Evolutionary conservation across 768 basidiomycete genomes (phyloP), one percentile per base, ranked within the genome.

Genomic region (Coprinellus micaceus): DNA sequence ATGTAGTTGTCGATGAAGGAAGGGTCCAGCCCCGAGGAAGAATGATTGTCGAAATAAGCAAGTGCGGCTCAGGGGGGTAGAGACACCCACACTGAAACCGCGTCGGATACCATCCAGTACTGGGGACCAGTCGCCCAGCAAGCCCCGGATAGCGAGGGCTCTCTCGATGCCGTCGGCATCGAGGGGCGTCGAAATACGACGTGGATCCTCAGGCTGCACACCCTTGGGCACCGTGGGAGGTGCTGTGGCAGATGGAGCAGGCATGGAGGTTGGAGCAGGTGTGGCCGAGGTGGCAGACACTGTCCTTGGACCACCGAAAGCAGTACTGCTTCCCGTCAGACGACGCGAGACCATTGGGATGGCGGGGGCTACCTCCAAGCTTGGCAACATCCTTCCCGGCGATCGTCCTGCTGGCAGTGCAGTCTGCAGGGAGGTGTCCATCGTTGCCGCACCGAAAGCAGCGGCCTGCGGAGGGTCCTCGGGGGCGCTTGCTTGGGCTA

Each of bases 21-120:
- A 0, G 67, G 61, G 39, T 72, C 63, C n/a, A 70, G 52, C 1
- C 12, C 21, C 0, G 67, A 58, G 2, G 72, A 76, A 0, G 63
- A 19, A 53, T 76, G 75, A 59, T 76, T 77, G 26, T 63, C 58
- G 63, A 33, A 69, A 71, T 61, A 66, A 57, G 50, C 58, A 52
- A 2, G 72, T 64, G 17, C n/a, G 12, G 1, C 57, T n/a, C 7
- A 63, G 58, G 13, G 44, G n/a, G 0, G 36, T 50, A 1, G 28
- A 25, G 12, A 71, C 58, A 0, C 77, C 75, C 4, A 75, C n/a
- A n/a, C n/a, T n/a, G n/a, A n/a, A n/a, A n/a, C 75, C 75, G 15
- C 65, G 21, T 0, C 57, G 57, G 0, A 78, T 54, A 29, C 76
- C 69, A 1, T 52, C n/a, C 0, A 73, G 15, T 1, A 77, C 61